Evolutionary conservation across 768 basidiomycete genomes (phyloP).

Genomic region (Gelatoporia subvermispora): DNA sequence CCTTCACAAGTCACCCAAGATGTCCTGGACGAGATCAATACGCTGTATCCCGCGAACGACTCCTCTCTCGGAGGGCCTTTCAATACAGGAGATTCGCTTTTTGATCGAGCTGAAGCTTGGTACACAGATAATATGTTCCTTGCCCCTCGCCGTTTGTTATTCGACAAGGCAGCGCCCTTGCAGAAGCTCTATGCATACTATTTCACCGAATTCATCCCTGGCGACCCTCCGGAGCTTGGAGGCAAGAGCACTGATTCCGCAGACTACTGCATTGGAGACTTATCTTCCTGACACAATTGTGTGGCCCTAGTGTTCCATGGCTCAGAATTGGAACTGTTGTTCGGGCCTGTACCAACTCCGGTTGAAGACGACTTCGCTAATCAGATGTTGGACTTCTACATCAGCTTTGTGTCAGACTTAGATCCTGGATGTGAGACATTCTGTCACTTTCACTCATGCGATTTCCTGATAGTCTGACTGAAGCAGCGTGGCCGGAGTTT

Average conservation of each 20-base stretch:
- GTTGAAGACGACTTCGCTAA: constrained; percentile 40
- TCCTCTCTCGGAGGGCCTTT: constrained; percentile 44
- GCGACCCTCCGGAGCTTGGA: constrained; percentile 41
- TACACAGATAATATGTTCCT: constrained; percentile 58
- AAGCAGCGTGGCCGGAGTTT: constrained; percentile 43
- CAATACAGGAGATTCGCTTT: constrained; percentile 56
- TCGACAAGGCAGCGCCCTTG: constrained; percentile 39
- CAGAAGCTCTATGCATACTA: constrained; percentile 51
- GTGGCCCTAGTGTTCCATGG: constrained; percentile 41
- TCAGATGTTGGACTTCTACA: constrained; percentile 41
- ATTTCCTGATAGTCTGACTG: background rate
- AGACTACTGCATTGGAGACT: no score
- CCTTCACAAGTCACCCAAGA: constrained; percentile 41
- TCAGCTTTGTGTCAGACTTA: constrained; percentile 49
- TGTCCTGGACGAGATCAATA: constrained; percentile 34
- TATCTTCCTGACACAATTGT: no score
- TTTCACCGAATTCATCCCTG: constrained; percentile 55
- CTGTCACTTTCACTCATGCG: no score
- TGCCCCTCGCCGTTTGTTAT: constrained; percentile 44
- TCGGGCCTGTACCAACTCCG: constrained; percentile 37
- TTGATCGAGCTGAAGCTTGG: constrained; percentile 52
- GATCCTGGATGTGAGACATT: constrained; percentile 42
- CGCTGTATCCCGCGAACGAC: constrained; percentile 45
- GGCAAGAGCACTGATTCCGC: constrained; percentile 30
- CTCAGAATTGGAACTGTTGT: constrained; percentile 41